Evolutionary conservation across 2,329 filamentous ascomycete species (phyloP).

Genomic region (Aspergillus brasiliensis): DNA sequence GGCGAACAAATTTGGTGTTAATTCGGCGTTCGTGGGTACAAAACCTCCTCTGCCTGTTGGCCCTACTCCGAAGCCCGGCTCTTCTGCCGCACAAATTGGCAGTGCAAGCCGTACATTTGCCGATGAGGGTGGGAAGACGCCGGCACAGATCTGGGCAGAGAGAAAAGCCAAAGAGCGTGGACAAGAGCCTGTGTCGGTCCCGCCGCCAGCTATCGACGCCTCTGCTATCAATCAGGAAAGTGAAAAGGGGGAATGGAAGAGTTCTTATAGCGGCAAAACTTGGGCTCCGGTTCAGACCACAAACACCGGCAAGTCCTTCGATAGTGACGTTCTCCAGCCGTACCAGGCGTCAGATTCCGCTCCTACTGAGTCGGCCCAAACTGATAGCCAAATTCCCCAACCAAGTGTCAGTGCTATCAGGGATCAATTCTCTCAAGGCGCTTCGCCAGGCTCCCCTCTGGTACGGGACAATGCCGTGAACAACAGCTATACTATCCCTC

Average conservation of each 20-base stretch:
- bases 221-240: slow-evolving; percentile 70
- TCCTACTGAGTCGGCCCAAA: slow-evolving; percentile 51
- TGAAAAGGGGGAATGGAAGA: slow-evolving; percentile 80
- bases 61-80: slow-evolving; percentile 63
- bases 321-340: slow-evolving; percentile 47
- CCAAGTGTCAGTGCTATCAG: slow-evolving; percentile 73
- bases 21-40: slow-evolving; percentile 77
- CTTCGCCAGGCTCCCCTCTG: slow-evolving; percentile 48
- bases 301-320: slow-evolving; percentile 65
- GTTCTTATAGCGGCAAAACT: slow-evolving; percentile 83
- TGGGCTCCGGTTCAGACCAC: slow-evolving; percentile 83
- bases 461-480: slow-evolving; percentile 60
- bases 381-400: slow-evolving; percentile 56
- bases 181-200: slow-evolving; percentile 50
- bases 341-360: slow-evolving; percentile 67
- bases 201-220: slow-evolving; percentile 41
- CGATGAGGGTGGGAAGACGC: slow-evolving; percentile 92
- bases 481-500: slow-evolving; percentile 72
- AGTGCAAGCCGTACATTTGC: slow-evolving; percentile 90
- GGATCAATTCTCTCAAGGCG: slow-evolving; percentile 79
- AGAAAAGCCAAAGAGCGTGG: slow-evolving; percentile 84
- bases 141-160: slow-evolving; percentile 95
- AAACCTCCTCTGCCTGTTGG: slow-evolving; percentile 80
- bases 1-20: slow-evolving; percentile 79
- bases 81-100: slow-evolving; percentile 64